Evolutionary conservation across 192 early-diverging fungal species (phyloP).

Genomic region (Chytriomyces sp.): DNA sequence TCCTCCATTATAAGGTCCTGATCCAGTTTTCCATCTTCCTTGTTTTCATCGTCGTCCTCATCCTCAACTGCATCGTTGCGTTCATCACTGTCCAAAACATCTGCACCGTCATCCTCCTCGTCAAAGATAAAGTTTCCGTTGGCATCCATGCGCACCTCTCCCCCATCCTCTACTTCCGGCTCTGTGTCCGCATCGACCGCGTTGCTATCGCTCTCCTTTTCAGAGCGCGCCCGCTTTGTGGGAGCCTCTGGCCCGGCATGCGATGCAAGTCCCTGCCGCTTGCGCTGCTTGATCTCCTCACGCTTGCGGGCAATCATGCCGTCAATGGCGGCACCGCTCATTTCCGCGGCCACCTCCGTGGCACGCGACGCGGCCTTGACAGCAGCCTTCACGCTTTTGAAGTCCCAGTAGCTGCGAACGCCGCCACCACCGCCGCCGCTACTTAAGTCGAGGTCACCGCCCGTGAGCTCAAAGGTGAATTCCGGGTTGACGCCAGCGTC

Average conservation of each 20-base stretch:
- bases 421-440: slow-evolving; percentile 56
- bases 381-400: slow-evolving; percentile 73
- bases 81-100: slow-evolving; percentile 39
- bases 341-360: slow-evolving; percentile 40
- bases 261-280: slow-evolving; percentile 3
- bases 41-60: background rate
- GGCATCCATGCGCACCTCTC: slow-evolving; percentile 19
- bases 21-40: background rate
- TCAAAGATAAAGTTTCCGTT: slow-evolving; percentile 26
- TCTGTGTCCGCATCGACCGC: background rate
- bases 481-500: slow-evolving; percentile 59
- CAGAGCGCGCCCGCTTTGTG: background rate
- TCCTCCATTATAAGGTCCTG: background rate
- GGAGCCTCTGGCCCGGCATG: background rate
- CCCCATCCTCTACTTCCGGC: slow-evolving; percentile 22
- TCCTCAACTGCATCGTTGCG: slow-evolving; percentile 16
- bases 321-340: slow-evolving; percentile 16
- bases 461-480: slow-evolving; percentile 80
- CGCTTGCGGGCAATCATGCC: slow-evolving; percentile 35
- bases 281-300: slow-evolving; percentile 21
- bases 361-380: slow-evolving; percentile 39
- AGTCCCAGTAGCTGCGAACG: slow-evolving; percentile 70
- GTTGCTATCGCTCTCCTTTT: background rate
- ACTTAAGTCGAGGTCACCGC: slow-evolving; percentile 47
- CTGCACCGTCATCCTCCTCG: slow-evolving; percentile 18